A percentile compares a stretch with the other conserved stretches of the same genome.
phyloP scores from a whole-genome alignment of 768 basidiomycete species.

The Coprinopsis marcescibilis region DNA sequence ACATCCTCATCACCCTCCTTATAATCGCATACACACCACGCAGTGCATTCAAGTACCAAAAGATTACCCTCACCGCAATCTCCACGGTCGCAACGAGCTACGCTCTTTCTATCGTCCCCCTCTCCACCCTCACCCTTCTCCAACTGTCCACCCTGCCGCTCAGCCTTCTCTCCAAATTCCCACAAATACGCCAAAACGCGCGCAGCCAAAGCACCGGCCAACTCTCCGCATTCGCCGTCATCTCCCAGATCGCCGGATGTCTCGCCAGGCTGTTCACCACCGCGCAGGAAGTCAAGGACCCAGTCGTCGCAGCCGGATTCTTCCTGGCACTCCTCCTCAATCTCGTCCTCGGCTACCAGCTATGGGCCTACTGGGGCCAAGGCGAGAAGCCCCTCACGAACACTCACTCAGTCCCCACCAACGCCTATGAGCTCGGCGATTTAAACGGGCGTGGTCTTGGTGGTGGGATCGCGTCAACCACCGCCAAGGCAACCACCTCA shows the following conservation, averaged over 20 bases:
- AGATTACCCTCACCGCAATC: conserved; percentile 17
- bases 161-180: conserved; percentile 87
- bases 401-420: background rate
- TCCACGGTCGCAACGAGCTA: conserved; percentile 19
- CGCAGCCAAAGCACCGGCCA: conserved; percentile 80
- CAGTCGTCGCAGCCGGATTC: conserved; percentile 77
- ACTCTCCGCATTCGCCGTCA: conserved; percentile 87
- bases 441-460: conserved; percentile 8
- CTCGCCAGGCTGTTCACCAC: conserved; percentile 93
- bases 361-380: conserved; percentile 80
- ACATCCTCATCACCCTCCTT: conserved; percentile 81
- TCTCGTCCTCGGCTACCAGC: conserved; percentile 73
- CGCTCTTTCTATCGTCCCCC: conserved; percentile 43
- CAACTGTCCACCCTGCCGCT: conserved; percentile 88
- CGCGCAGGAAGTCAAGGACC: conserved; percentile 80
- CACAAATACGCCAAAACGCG: conserved; percentile 85
- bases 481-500: conserved; percentile 5
- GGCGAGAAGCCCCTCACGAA: conserved; percentile 17
- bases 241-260: conserved; percentile 84
- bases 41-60: conserved; percentile 15
- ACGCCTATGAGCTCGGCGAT: background rate
- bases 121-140: conserved; percentile 52
- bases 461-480: background rate
- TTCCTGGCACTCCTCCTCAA: conserved; percentile 79
- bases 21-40: conserved; percentile 62